Percentiles rank a stretch among this genome's conserved stretches.
Evolutionary conservation across 2,329 filamentous ascomycete genomes (phyloP).

Genomic region (Byssochlamys sp.): DNA sequence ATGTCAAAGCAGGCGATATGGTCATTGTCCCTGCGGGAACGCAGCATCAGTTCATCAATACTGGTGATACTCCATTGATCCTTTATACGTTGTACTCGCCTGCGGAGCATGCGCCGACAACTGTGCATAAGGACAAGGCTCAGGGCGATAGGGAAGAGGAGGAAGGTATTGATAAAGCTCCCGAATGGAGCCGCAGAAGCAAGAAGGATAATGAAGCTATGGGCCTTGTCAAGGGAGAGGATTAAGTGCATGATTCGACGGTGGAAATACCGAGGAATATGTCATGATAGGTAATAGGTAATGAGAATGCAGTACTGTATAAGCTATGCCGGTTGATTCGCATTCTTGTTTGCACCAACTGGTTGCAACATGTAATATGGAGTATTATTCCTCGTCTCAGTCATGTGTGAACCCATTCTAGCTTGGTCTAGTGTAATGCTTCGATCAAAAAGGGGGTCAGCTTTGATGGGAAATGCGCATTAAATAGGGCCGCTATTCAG

Average conservation of each 20-base stretch:
- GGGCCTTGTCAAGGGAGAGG: conserved; percentile 43
- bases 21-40: conserved; percentile 57
- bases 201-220: conserved; percentile 51
- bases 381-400: no score
- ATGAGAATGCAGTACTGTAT: background rate
- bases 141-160: conserved; percentile 55
- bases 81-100: conserved; percentile 55
- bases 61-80: conserved; percentile 49
- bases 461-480: background rate
- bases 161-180: conserved; percentile 50
- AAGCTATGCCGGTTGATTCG: no score
- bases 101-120: conserved; percentile 51
- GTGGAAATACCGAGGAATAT: background rate
- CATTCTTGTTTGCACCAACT: no score
- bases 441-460: background rate
- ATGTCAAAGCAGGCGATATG: conserved; percentile 46
- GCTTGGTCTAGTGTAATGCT: background rate
- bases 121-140: conserved; percentile 55
- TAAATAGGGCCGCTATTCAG: background rate
- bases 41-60: conserved; percentile 57
- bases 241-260: background rate
- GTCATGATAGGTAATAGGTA: conserved; percentile 1
- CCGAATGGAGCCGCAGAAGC: conserved; percentile 48
- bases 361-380: no score
- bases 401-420: background rate